Evolutionary conservation across 2,329 filamentous ascomycete genomes (phyloP).

Genomic region (Botrytis cinerea): DNA sequence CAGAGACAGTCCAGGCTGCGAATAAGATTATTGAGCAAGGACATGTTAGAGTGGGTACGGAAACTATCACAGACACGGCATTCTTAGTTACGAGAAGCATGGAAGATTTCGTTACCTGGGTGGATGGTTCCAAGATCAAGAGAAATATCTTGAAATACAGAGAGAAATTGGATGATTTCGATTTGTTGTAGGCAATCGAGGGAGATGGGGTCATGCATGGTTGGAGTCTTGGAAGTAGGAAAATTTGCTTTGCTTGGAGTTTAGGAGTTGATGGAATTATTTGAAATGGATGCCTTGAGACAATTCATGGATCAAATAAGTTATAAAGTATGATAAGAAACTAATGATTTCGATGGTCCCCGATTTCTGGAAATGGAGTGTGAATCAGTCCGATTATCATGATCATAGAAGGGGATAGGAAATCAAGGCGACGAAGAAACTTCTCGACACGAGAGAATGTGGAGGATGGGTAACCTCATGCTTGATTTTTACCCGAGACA

Average conservation of each 20-base stretch:
- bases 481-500: not conserved
- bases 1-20: conserved; percentile 82
- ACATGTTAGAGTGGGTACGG: conserved; percentile 87
- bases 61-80: conserved; percentile 86
- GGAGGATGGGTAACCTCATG: no score
- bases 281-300: not conserved
- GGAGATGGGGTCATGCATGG: not conserved
- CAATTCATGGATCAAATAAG: not conserved
- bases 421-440: not conserved
- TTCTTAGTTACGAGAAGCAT: conserved; percentile 86
- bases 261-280: not conserved
- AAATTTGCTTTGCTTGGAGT: conserved; percentile 10
- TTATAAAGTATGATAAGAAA: conserved; percentile 4
- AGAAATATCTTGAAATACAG: conserved; percentile 92
- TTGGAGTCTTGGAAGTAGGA: conserved; percentile 18
- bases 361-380: not conserved
- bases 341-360: not conserved
- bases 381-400: not conserved
- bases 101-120: conserved; percentile 97
- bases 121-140: conserved; percentile 96
- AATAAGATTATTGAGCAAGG: conserved; percentile 91
- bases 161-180: conserved; percentile 94
- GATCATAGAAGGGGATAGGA: not conserved
- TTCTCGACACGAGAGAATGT: not conserved
- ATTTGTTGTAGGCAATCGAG: conserved; percentile 64